Evolutionary conservation across 192 early-diverging fungal genomes (phyloP).

Genomic region (Entophlyctis helioformis): DNA sequence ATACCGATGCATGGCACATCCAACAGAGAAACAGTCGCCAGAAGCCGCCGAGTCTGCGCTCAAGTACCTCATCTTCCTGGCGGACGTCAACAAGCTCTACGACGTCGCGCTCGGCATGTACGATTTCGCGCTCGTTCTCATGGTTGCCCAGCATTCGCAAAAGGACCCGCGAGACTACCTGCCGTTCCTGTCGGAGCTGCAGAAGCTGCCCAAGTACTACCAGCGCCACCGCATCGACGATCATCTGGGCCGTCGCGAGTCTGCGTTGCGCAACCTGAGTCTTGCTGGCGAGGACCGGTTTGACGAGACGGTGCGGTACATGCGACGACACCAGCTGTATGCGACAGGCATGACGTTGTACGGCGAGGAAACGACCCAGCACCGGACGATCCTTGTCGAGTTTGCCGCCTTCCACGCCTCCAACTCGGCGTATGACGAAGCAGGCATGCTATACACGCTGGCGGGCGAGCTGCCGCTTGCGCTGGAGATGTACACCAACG

Average conservation of each 20-base stretch:
- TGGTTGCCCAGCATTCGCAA: conserved; percentile 95
- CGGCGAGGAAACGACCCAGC: conserved; percentile 46
- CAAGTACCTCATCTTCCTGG: conserved; percentile 85
- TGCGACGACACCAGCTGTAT: conserved; percentile 6
- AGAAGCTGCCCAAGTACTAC: conserved; percentile 61
- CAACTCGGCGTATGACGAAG: conserved; percentile 39
- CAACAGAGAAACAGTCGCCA: conserved; percentile 25
- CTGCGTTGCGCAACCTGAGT: conserved; percentile 57
- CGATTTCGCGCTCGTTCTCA: conserved; percentile 79
- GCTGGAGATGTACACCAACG: no score
- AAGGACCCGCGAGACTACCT: conserved; percentile 95
- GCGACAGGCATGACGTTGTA: conserved; percentile 44
- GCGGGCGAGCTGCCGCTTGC: background rate
- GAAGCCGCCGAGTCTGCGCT: conserved; percentile 71
- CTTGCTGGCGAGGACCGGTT: background rate
- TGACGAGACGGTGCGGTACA: background rate
- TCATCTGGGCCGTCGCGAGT: conserved; percentile 55
- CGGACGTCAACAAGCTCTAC: conserved; percentile 77
- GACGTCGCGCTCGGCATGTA: conserved; percentile 90
- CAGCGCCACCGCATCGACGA: conserved; percentile 83
- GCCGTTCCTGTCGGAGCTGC: conserved; percentile 72
- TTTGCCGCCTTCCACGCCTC: conserved; percentile 39
- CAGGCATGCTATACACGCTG: conserved; percentile 12
- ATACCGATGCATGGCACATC: no score
- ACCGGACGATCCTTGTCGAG: conserved; percentile 52